Percentiles rank a stretch among this genome's conserved stretches.
phyloP scores from a whole-genome alignment of 108 stramenopile species.

The Pelagomonas calceolata region DNA sequence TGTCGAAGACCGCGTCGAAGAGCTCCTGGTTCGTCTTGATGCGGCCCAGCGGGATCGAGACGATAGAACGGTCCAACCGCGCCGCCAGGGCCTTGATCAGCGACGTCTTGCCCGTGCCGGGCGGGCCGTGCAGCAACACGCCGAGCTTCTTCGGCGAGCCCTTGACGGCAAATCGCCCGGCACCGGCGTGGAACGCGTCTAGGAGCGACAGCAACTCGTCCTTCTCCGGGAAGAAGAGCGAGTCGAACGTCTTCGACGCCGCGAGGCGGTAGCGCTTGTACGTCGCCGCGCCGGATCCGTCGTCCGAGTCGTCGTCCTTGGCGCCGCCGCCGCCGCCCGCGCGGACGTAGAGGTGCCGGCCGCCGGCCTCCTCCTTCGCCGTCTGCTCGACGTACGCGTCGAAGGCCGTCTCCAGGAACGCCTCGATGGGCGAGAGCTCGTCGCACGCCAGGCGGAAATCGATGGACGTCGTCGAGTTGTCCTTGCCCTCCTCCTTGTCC shows the following conservation, averaged over 20 bases:
- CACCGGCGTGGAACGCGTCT: constrained; percentile 40
- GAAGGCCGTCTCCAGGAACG: neutral
- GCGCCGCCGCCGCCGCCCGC: neutral
- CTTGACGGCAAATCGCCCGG: constrained; percentile 56
- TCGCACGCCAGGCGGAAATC: neutral
- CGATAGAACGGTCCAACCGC: constrained; percentile 53
- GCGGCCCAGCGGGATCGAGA: constrained; percentile 47
- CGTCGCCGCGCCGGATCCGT: constrained; percentile 21
- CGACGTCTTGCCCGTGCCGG: constrained; percentile 66
- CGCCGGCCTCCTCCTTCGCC: neutral
- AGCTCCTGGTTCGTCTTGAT: constrained; percentile 60
- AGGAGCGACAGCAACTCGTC: constrained; percentile 33
- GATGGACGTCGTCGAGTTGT: neutral
- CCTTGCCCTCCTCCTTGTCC: neutral
- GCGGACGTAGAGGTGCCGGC: neutral
- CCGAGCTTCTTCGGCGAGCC: constrained; percentile 73
- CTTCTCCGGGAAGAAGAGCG: constrained; percentile 65
- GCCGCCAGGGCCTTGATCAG: constrained; percentile 57
- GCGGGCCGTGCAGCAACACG: constrained; percentile 67
- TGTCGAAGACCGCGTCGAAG: constrained; percentile 26
- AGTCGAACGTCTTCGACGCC: constrained; percentile 59
- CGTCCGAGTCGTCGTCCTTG: neutral
- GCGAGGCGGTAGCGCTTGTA: constrained; percentile 58
- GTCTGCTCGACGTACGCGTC: neutral
- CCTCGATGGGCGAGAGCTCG: neutral